These are phyloP conservation scores for Candolleomyces aberdarensis DNA, from an alignment of 768 basidiomycete genomes.

Conservation along the genomic window DNA sequence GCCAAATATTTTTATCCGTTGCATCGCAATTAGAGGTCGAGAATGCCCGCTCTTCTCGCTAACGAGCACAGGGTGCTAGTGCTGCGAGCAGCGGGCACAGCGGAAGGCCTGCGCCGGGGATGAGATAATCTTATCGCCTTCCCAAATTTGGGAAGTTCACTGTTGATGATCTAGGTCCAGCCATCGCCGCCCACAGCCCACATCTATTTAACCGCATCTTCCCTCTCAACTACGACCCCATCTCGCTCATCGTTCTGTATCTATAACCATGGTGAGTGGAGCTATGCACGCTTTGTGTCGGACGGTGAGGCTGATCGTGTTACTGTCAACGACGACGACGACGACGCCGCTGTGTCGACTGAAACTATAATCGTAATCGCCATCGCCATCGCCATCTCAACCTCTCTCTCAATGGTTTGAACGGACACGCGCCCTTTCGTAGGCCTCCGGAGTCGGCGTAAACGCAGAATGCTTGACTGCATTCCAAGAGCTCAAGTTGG, in stretches of 20 bases:
- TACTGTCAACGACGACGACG: no score
- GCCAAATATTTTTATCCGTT: no score
- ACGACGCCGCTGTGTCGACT: no score
- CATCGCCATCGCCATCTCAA: background rate
- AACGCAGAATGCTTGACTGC: conserved; percentile 51
- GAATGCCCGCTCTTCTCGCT: no score
- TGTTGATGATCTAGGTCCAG: background rate
- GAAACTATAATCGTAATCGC: background rate
- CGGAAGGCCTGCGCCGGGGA: no score
- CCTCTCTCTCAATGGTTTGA: background rate
- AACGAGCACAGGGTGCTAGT: no score
- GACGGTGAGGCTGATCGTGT: no score
- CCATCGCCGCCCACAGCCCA: background rate
- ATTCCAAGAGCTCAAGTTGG: conserved; percentile 72
- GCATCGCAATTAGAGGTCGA: no score
- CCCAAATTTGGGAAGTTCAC: no score
- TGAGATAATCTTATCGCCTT: no score
- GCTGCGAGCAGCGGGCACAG: no score
- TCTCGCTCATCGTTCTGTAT: conserved; percentile 1
- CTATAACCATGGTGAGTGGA: conserved; percentile 1
- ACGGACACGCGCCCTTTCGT: background rate
- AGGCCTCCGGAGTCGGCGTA: conserved; percentile 69
- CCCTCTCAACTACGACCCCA: background rate
- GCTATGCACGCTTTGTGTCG: no score
- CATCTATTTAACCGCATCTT: background rate